Evolutionary conservation across 1,284 basidiomycete species (phyloP), one percentile per base, ranked within the genome.

Genomic region (Microbotryomycetes sp.): DNA sequence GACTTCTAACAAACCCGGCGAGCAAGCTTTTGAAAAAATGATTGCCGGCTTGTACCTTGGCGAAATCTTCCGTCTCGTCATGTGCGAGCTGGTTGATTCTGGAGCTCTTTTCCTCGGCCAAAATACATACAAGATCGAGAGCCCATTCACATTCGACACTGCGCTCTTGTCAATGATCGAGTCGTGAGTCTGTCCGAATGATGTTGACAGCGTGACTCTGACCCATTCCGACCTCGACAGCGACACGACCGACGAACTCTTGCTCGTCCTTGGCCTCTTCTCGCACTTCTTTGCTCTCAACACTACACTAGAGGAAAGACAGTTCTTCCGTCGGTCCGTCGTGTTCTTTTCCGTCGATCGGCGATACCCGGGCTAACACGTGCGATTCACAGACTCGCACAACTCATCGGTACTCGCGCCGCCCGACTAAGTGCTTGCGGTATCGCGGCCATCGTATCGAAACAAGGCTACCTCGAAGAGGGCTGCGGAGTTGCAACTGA

Each of bases 11-110:
- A 98, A 98, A 78, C 91, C 92, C 3, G 87, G 86, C 56, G 91
- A 97, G 78, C 94, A 98, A 76, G 84, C 89, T 1, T 93, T 92
- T 70, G 81, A 97, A 83, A 98, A 98, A 89, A 86, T 97, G 75
- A 97, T 98, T 69, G 94, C 94, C 0, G 94, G 94, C 61, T 84
- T 94, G 57, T 98, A 98, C 78, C 85, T 98, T 28, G 94, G 94
- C 69, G 94, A 98, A 78, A 89, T 97, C 71, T 83, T 97, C 73
- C 86, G 94, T 29, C 81, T 98, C 28, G 87, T 97, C 70, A 82
- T 98, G 64, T 90, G 87, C 75, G 94, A 98, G 75, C 85, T 98
- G 67, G 18, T 29, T 23, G 94, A 98, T 75, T 87, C 93, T 68
- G 94, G 94, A 75, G 88, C 92, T 28, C 83, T 98, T 58, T 98